Evolutionary conservation across 768 basidiomycete species (phyloP), one percentile per base, ranked within the genome.

Genomic region (Hericium alpestre): DNA sequence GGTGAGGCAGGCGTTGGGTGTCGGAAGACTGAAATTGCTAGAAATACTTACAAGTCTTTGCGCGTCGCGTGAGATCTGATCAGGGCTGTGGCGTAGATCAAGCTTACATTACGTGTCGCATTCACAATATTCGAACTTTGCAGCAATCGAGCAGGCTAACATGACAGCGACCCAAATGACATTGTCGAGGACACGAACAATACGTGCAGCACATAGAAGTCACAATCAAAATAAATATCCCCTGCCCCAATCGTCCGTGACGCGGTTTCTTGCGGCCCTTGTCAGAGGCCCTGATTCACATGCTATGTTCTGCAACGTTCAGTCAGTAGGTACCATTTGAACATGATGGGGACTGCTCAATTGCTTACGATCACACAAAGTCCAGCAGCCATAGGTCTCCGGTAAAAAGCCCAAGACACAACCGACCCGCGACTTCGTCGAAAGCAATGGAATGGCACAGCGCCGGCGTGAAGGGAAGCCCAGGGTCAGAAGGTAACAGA

Each of bases 301-400:
- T 32, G 4, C 32, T 32, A 32, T 32, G 32, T 10, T 32, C 32
- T 32, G 32, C 32, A 6, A 10, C 32, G 32, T 32, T 32, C 1
- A 6, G 32, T 32, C 32, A 32, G 32, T 32, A 32, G 8, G 32
- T 27, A 6, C 6, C 32, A 32, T 32, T 10, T 32, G 32, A 32
- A 10, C 32, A 32, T 32, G 32, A 32, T 1, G 1, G 32, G 7
- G 25, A 32, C 32, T 7, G 9, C 32, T 32, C 9, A 10, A 32
- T 32, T 2, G 32, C 32, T 32, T 32, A 32, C 32, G 9, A 38
- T 67, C 54, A 67, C 51, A 65, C 65, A 51, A 66, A 71, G 53
- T 73, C 69, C 53, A 82, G 62, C 22, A 81, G 63, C 65, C 79
- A 81, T 43, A 84, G 59, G 38, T 80, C 77, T 16, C 81, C 81